Evolutionary conservation across 2,329 filamentous ascomycete species (phyloP).

Genomic region (Microthyrium microscopicum): DNA sequence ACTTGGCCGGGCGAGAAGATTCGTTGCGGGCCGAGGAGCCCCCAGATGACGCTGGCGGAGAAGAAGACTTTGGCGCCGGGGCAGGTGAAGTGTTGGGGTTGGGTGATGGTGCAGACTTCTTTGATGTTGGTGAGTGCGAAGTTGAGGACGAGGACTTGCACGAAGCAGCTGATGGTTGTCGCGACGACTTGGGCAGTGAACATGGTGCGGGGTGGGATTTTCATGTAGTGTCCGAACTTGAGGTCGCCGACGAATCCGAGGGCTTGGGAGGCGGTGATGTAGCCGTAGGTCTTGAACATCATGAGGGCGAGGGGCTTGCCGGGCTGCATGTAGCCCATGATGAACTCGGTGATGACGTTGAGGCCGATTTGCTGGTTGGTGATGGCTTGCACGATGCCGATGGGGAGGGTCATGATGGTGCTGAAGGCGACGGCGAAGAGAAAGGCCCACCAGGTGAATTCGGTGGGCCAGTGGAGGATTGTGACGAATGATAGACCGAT

Average conservation of each 20-base stretch:
- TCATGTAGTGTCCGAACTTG: constrained; percentile 25
- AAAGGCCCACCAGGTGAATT: constrained; percentile 58
- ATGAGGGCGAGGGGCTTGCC: constrained; percentile 57
- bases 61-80: constrained; percentile 49
- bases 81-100: constrained; percentile 37
- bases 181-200: constrained; percentile 35
- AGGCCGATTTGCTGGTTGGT: constrained; percentile 49
- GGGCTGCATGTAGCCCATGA: constrained; percentile 57
- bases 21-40: constrained; percentile 46
- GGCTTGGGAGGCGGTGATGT: constrained; percentile 13
- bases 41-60: constrained; percentile 51
- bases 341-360: constrained; percentile 37
- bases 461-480: constrained; percentile 41
- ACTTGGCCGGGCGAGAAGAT: constrained; percentile 48
- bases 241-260: constrained; percentile 11
- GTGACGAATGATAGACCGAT: constrained; percentile 33
- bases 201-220: constrained; percentile 31
- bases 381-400: constrained; percentile 54
- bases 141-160: constrained; percentile 33
- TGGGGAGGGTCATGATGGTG: constrained; percentile 29
- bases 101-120: constrained; percentile 23
- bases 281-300: constrained; percentile 16
- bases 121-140: constrained; percentile 31
- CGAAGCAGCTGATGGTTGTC: constrained; percentile 30
- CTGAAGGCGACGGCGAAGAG: constrained; percentile 39